Evolutionary conservation across 2,329 filamentous ascomycete species (phyloP).

Genomic region (Apiospora aurea): DNA sequence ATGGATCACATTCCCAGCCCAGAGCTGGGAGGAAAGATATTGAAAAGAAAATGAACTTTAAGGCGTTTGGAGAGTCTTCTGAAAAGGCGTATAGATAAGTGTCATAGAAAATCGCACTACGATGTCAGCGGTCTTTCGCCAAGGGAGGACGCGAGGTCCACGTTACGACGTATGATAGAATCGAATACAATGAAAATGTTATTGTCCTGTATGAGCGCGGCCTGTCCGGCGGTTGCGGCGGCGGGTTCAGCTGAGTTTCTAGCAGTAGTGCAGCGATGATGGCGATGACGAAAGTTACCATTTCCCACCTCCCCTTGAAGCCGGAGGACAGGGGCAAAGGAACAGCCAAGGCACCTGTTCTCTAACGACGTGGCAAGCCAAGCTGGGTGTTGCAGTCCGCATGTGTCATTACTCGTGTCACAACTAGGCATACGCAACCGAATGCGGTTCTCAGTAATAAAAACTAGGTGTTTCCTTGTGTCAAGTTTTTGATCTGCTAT

Average conservation of each 20-base stretch:
- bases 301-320: neutral
- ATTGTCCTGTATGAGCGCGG: neutral
- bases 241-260: no score
- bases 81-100: neutral
- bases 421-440: neutral
- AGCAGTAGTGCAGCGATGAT: no score
- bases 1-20: neutral
- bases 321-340: neutral
- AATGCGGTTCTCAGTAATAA: neutral
- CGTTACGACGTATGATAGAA: neutral
- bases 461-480: neutral
- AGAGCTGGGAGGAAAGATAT: neutral
- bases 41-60: neutral
- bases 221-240: neutral
- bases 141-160: neutral
- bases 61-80: neutral
- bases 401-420: conserved; percentile 9
- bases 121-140: neutral
- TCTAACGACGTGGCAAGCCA: neutral
- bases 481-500: neutral
- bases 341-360: conserved; percentile 11
- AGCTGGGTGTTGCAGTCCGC: conserved; percentile 3
- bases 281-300: no score
- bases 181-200: neutral
- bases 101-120: neutral